Base-by-base conservation (phyloP, 257 asterid genomes). In the Echium plantagineum region DNA sequence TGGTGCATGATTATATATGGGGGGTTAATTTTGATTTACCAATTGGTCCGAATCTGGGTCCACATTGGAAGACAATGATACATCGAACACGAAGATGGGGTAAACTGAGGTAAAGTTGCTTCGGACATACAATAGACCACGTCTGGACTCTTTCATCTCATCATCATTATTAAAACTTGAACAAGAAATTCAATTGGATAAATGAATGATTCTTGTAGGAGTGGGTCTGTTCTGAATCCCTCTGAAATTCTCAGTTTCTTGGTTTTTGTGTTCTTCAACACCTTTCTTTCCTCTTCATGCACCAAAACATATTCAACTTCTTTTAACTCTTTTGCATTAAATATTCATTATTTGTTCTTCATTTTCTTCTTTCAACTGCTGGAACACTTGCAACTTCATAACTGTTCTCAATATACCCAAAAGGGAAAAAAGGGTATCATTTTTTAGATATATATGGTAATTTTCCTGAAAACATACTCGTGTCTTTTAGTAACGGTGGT, bases 161-260 rank as follows among this genome's bases (percentile, higher is more conserved):
- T 7, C 13, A 35, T 7, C 46, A 7, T 35, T 35, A 35, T 35
- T 7, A 35, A 28, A 35, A 35, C 46, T 35, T 35, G 46, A 7
- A 35, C 13, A 35, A 35, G n/a, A n/a, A n/a, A n/a, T n/a, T n/a
- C n/a, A n/a, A 35, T 35, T 35, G 46, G 46, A 35, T 35, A 35
- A 35, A 35, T 35, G 46, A 75, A 74, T 74, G 78, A 74, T 79
- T 79, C 83, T 74, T 55, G 71, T 72, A 78, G 65, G 73, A 78
- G 49, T 42, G 49, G 49, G 66, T 66, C 68, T 75, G 75, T 42
- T 42, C 49, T 42, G 49, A 42, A 65, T 73, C 67, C 67, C 74
- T 78, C 84, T 80, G 83, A 67, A 71, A 46, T 68, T 68, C 59
- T 69, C 84, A 74, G 83, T 73, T 79, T 76, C 82, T 83, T 81